Conservation (phyloP, 2,329 filamentous ascomycete genomes). For the Boeremia lycopersici region DNA sequence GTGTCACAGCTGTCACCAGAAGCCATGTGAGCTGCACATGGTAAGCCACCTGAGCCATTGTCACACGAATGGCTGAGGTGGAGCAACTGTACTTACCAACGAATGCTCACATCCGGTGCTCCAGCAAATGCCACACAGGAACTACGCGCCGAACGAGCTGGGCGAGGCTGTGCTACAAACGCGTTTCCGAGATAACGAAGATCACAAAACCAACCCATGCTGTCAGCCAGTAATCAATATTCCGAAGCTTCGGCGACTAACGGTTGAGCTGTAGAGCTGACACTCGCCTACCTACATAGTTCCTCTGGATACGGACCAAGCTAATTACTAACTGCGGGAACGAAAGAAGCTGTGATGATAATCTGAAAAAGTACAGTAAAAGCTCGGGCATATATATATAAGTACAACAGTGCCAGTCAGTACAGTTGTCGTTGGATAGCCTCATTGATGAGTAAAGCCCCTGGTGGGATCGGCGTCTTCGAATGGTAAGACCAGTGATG, state of each 20-base stretch:
- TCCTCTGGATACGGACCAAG: neutral
- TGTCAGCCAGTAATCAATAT: constrained; percentile 3
- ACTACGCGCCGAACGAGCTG: constrained; percentile 35
- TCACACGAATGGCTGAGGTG: constrained; percentile 22
- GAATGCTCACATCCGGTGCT: neutral
- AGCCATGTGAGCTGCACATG: constrained; percentile 40
- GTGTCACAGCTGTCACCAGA: constrained; percentile 41
- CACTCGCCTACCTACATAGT: neutral
- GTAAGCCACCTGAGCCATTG: constrained; percentile 27
- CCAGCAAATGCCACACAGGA: constrained; percentile 29
- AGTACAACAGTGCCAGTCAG: neutral
- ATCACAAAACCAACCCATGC: constrained; percentile 5
- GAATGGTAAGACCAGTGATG: neutral
- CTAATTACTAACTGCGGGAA: constrained; percentile 3
- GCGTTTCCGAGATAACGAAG: constrained; percentile 11
- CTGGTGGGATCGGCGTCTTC: neutral
- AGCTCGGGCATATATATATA: neutral
- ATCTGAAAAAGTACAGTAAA: neutral
- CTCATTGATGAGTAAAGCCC: neutral
- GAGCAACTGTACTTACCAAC: constrained; percentile 8
- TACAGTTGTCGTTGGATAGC: neutral
- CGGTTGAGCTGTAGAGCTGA: neutral
- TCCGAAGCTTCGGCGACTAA: neutral
- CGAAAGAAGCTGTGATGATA: neutral
- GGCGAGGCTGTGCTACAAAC: constrained; percentile 19